Evolutionary conservation across 176 grass and related monocot genomes (phyloP).

Genomic region (Secale cereale): DNA sequence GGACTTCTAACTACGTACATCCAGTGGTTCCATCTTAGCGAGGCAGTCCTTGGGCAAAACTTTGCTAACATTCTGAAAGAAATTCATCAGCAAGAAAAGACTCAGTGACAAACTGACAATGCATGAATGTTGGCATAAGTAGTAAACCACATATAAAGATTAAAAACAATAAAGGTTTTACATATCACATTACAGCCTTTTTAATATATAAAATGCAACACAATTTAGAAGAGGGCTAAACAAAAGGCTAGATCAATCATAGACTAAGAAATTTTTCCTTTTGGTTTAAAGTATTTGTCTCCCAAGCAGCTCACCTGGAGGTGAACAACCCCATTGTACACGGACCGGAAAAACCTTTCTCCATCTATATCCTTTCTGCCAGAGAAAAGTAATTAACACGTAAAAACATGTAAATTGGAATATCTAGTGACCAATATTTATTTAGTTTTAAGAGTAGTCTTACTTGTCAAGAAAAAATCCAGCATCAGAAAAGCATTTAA

Average conservation of each 20-base stretch:
- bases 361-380: conserved; percentile 61
- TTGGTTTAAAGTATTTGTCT: neutral
- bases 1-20: conserved; percentile 10
- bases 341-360: conserved; percentile 37
- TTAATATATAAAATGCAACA: neutral
- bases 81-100: neutral
- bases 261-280: neutral
- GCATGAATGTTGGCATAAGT: neutral
- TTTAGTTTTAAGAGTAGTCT: neutral
- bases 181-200: neutral
- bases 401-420: neutral
- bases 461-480: conserved; percentile 81
- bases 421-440: neutral
- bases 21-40: conserved; percentile 23
- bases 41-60: conserved; percentile 47
- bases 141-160: neutral
- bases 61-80: conserved; percentile 47
- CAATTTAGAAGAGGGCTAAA: neutral
- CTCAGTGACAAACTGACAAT: neutral
- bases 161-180: neutral
- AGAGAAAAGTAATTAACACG: neutral
- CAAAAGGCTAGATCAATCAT: neutral
- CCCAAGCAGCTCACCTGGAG: conserved; percentile 51
- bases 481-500: conserved; percentile 81
- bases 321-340: conserved; percentile 45